phyloP scores from a whole-genome alignment of 345 rosid genomes.

The Salix suchowensis region DNA sequence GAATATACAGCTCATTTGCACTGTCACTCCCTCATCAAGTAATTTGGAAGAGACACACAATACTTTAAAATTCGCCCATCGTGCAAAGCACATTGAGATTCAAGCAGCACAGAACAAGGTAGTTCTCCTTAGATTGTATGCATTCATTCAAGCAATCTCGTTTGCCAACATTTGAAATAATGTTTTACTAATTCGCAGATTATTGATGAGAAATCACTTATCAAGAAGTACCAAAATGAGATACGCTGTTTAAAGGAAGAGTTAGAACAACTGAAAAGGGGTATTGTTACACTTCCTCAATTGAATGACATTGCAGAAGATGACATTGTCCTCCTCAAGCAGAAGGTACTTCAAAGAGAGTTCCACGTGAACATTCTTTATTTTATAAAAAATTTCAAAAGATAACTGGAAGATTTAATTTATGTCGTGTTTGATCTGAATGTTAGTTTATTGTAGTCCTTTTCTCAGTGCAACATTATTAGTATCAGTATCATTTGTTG shows the following conservation, averaged over 20 bases:
- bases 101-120: conserved; percentile 96
- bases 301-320: conserved; percentile 59
- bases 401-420: conserved; percentile 5
- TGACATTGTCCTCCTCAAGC: conserved; percentile 79
- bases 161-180: conserved; percentile 15
- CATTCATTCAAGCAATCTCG: conserved; percentile 1
- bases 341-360: conserved; percentile 56
- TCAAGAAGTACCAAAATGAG: conserved; percentile 96
- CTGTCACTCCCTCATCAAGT: conserved; percentile 95
- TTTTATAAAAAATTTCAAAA: neutral
- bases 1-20: conserved; percentile 88
- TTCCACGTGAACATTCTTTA: neutral
- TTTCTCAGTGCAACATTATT: neutral
- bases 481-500: neutral
- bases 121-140: neutral
- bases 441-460: neutral
- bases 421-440: conserved; percentile 1
- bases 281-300: conserved; percentile 68
- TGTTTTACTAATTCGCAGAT: conserved; percentile 48
- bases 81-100: conserved; percentile 97
- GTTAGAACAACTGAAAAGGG: conserved; percentile 82
- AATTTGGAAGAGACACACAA: conserved; percentile 97
- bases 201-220: conserved; percentile 94
- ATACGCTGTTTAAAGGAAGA: conserved; percentile 87
- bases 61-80: conserved; percentile 98